A percentile compares a stretch with the other conserved stretches of the same genome.
phyloP scores from a whole-genome alignment of 164 flowering plant species.

The Paratinospora sagittata region DNA sequence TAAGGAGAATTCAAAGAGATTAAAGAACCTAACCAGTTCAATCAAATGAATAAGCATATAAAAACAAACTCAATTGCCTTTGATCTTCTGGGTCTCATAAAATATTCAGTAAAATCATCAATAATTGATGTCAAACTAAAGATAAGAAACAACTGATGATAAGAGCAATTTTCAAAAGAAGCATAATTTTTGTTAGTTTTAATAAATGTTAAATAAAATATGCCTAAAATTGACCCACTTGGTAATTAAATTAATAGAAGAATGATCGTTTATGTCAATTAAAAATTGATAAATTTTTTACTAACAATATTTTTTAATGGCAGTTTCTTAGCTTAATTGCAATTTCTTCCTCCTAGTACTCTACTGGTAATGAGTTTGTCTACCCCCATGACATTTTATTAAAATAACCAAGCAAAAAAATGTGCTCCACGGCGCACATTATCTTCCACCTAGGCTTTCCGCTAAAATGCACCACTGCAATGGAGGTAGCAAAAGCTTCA shows the following conservation, averaged over 20 bases:
- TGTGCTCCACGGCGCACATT: not conserved
- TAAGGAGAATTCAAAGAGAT: too few relatives aligned
- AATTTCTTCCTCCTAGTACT: not conserved
- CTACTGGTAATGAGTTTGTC: too few relatives aligned
- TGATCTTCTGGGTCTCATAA: not conserved
- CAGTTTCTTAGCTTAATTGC: not conserved
- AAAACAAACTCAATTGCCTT: not conserved
- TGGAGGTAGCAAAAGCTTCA: not conserved
- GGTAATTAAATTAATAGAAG: too few relatives aligned
- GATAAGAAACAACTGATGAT: not conserved
- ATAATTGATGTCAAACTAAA: not conserved
- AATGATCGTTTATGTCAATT: too few relatives aligned
- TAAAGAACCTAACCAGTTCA: not conserved
- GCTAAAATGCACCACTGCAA: not conserved
- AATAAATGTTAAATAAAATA: too few relatives aligned
- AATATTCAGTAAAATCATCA: not conserved
- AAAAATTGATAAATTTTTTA: too few relatives aligned
- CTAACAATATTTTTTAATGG: too few relatives aligned
- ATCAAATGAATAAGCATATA: not conserved
- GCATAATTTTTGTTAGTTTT: too few relatives aligned
- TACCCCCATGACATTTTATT: not conserved
- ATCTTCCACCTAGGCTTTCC: not conserved
- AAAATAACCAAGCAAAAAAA: not conserved
- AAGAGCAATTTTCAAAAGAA: too few relatives aligned
- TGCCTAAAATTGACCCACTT: too few relatives aligned